These are phyloP conservation scores for Aaosphaeria pasadenensis DNA, from an alignment of 2,329 filamentous ascomycete species.

Conservation along the genomic window DNA sequence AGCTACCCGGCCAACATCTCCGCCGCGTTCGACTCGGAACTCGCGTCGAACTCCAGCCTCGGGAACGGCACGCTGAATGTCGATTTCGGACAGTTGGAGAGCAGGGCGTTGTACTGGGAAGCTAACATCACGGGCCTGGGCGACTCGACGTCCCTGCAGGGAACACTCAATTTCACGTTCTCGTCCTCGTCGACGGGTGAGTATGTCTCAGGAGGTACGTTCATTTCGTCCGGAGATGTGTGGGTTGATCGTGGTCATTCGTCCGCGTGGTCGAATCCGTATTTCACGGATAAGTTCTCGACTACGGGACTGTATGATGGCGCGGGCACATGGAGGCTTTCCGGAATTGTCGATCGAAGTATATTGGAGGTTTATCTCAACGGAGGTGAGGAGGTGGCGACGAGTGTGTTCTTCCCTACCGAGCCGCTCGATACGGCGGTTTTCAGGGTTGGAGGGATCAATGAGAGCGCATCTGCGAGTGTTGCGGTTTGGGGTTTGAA, in stretches of 20 bases:
- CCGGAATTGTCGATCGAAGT: conserved; percentile 53
- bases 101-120: conserved; percentile 55
- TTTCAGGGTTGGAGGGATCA: conserved; percentile 28
- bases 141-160: conserved; percentile 23
- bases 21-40: conserved; percentile 45
- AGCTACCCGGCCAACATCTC: conserved; percentile 49
- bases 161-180: conserved; percentile 54
- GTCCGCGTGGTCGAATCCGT: conserved; percentile 51
- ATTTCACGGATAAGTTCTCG: conserved; percentile 56
- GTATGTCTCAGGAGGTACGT: conserved; percentile 49
- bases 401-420: conserved; percentile 51
- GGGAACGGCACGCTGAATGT: conserved; percentile 49
- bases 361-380: conserved; percentile 57
- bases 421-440: conserved; percentile 39
- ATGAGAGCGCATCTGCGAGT: conserved; percentile 35
- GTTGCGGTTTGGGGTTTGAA: conserved; percentile 39
- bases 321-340: conserved; percentile 39
- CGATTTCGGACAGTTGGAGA: conserved; percentile 51
- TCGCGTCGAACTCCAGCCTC: conserved; percentile 44
- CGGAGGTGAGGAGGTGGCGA: conserved; percentile 49
- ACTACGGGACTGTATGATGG: conserved; percentile 24
- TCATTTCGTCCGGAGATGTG: conserved; percentile 45
- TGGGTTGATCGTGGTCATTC: conserved; percentile 52
- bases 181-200: conserved; percentile 50
- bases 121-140: conserved; percentile 50